Evolutionary conservation across 2,329 filamentous ascomycete species (phyloP).

Genomic region (Aspergillus sclerotialis): DNA sequence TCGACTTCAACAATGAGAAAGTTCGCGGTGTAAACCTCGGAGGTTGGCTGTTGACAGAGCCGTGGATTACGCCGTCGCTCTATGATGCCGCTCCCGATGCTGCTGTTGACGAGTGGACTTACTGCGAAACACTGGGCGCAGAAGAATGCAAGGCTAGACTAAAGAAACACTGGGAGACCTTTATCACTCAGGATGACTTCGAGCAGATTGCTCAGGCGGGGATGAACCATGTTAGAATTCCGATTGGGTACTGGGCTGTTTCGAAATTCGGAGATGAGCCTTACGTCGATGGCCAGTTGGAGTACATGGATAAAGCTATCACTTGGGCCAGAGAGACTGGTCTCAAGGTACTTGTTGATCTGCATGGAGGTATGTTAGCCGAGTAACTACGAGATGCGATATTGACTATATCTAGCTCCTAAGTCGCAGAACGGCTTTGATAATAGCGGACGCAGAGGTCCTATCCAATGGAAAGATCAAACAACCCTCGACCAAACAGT

Average conservation of each 20-base stretch:
- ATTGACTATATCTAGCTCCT: slow-evolving; percentile 35
- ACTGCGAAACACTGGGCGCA: slow-evolving; percentile 44
- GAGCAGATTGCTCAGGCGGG: slow-evolving; percentile 48
- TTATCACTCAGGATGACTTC: slow-evolving; percentile 51
- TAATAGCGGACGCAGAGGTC: slow-evolving; percentile 50
- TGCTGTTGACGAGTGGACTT: slow-evolving; percentile 53
- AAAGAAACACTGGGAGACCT: slow-evolving; percentile 52
- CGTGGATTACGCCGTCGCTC: slow-evolving; percentile 58
- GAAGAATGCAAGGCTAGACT: slow-evolving; percentile 43
- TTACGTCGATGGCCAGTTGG: slow-evolving; percentile 56
- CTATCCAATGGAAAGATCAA: slow-evolving; percentile 33
- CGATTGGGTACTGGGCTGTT: slow-evolving; percentile 60
- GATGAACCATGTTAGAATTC: slow-evolving; percentile 59
- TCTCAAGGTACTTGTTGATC: slow-evolving; percentile 60
- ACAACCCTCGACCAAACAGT: slow-evolving; percentile 36
- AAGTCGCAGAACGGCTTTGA: slow-evolving; percentile 63
- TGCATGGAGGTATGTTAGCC: slow-evolving; percentile 54
- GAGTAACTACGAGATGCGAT: slow-evolving; percentile 2
- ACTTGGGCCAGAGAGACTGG: slow-evolving; percentile 52
- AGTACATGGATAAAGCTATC: slow-evolving; percentile 51
- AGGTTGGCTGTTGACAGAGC: slow-evolving; percentile 59
- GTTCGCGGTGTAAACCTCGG: slow-evolving; percentile 60
- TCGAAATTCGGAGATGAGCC: slow-evolving; percentile 48
- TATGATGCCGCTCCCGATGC: slow-evolving; percentile 45
- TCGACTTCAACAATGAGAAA: slow-evolving; percentile 48